Base-by-base conservation (phyloP, 768 basidiomycete genomes). In the Myochromella boudieri region DNA sequence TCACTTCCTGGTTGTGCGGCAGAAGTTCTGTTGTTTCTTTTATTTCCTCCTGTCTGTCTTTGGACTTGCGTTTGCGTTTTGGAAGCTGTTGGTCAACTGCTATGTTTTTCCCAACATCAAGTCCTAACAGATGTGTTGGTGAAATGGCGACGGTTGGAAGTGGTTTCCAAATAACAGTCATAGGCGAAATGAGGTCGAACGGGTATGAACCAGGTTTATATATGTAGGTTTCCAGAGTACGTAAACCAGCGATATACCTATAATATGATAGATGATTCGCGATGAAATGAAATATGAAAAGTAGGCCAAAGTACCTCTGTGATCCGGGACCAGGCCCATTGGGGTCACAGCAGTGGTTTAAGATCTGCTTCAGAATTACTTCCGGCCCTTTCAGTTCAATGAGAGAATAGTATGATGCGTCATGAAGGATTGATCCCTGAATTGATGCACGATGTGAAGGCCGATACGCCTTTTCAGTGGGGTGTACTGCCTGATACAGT, bases 381-480 rank as follows among this genome's bases (percentile, higher is more conserved):
- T 85, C 76, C 2, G 77, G 71, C 2, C 89, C 92, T 41, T 74
- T 76, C 5, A 97, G 60, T 61, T 95, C 88, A 22, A 94, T 74
- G 2, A 84, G 71, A 0, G 83, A 81, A 54, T 76, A 80, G 65
- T 97, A 97, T 2, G 91, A 94, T 0, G 89, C 87, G 58, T 99
- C 95, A 46, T 95, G 91, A 1, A 95, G 65, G 44, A 97, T 93
- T 1, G 85, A 85, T 4, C 85, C 89, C 51, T 92, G 90, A 8
- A 85, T 64, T 1, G 91, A 80, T 3, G 97, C 94, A 24, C 95
- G 81, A 66, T 97, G 87, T 1, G 95, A 94, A 0, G 95, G 85
- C 15, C 97, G 80, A 62, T 87, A 95, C 0, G 91, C 77, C 60
- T 97, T 99, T 60, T 95, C 91, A 0, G 94, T 94, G 0, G 95